Percentiles rank a stretch among this genome's conserved stretches.
Evolutionary conservation across 768 basidiomycete species (phyloP).

Genomic region (Termitomyces sp.): DNA sequence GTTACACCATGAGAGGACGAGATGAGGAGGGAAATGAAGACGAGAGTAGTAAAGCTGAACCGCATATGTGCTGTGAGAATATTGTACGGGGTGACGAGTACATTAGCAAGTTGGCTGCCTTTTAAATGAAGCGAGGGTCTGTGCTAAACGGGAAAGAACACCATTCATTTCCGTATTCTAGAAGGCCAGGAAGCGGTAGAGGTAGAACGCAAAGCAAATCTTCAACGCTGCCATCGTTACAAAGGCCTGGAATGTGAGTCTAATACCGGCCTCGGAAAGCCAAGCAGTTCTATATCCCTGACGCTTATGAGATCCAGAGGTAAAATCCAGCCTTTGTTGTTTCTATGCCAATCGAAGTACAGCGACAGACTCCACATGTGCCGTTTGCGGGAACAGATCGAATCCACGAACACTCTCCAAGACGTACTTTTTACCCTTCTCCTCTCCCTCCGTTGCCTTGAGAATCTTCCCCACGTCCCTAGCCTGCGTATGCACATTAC

Average conservation of each 20-base stretch:
- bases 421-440: slow-evolving; percentile 49
- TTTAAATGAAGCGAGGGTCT: background rate
- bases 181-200: background rate
- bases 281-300: background rate
- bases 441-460: slow-evolving; percentile 34
- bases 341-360: slow-evolving; percentile 45
- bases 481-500: slow-evolving; percentile 92
- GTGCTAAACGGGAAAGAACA: background rate
- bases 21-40: slow-evolving; percentile 15
- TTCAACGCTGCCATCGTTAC: background rate
- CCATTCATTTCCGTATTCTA: background rate
- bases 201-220: background rate
- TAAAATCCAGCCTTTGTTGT: background rate
- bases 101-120: background rate
- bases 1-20: slow-evolving; percentile 3
- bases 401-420: slow-evolving; percentile 85
- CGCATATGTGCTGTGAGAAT: slow-evolving; percentile 22
- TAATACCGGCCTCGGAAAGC: background rate
- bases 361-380: slow-evolving; percentile 85
- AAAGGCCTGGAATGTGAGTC: background rate
- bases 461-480: slow-evolving; percentile 78
- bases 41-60: slow-evolving; percentile 18
- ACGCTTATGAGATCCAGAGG: background rate
- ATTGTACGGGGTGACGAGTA: background rate
- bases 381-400: slow-evolving; percentile 95